Evolutionary conservation across 768 basidiomycete species (phyloP).

Genomic region (Termitomyces sp.): DNA sequence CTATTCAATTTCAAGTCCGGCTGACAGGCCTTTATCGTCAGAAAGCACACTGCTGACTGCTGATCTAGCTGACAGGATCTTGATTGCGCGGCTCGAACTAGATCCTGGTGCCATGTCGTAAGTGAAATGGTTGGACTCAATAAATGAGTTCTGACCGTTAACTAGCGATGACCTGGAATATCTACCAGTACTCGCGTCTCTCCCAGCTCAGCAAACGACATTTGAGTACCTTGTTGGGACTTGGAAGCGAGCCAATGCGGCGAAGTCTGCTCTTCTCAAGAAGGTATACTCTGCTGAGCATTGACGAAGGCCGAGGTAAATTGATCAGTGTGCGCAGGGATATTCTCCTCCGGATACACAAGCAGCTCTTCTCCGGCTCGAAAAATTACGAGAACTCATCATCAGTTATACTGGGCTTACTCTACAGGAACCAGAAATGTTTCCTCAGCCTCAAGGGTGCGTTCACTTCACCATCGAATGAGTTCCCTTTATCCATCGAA

Average conservation of each 20-base stretch:
- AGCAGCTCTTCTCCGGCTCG: slow-evolving; percentile 55
- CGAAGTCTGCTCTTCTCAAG: slow-evolving; percentile 49
- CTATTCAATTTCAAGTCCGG: not conserved
- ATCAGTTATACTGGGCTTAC: slow-evolving; percentile 87
- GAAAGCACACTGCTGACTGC: slow-evolving; percentile 40
- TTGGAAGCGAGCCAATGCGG: slow-evolving; percentile 81
- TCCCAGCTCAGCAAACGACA: slow-evolving; percentile 72
- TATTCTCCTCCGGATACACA: slow-evolving; percentile 60
- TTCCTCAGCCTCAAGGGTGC: slow-evolving; percentile 81
- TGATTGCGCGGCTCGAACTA: slow-evolving; percentile 82
- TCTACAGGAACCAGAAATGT: slow-evolving; percentile 91
- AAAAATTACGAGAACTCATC: slow-evolving; percentile 75
- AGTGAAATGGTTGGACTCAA: slow-evolving; percentile 20
- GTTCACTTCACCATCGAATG: slow-evolving; percentile 12
- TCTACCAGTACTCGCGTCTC: slow-evolving; percentile 64
- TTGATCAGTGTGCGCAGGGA: slow-evolving; percentile 28
- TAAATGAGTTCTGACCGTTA: not conserved
- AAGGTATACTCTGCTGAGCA: slow-evolving; percentile 37
- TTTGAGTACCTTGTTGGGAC: slow-evolving; percentile 89
- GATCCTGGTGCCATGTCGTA: slow-evolving; percentile 69
- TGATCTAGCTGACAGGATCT: slow-evolving; percentile 68
- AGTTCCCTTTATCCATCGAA: not conserved
- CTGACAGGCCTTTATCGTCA: slow-evolving; percentile 11
- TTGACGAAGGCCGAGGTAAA: not conserved
- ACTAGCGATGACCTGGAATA: slow-evolving; percentile 71